Evolutionary conservation across 192 early-diverging fungal species (phyloP), one percentile per base, ranked within the genome.

Genomic region (Backusella liffmaniae): DNA sequence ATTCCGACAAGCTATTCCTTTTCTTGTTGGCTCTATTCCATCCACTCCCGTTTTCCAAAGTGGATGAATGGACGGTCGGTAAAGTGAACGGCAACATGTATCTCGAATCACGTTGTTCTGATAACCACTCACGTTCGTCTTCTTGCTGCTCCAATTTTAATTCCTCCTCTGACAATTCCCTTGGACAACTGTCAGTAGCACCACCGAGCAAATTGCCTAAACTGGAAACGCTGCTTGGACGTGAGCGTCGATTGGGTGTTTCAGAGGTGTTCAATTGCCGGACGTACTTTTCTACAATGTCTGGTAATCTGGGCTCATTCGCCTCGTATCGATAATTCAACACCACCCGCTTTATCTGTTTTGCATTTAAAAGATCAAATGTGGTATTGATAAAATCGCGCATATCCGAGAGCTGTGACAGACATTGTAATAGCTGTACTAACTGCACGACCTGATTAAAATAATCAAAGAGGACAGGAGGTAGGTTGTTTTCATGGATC

Each of bases 301-400:
- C 84, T 1, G 88, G 76, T 62, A 97, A 80, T 5, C 86, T 74
- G 13, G 85, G 76, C 75, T 99, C 97, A 34, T 91, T 92, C 13
- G 95, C 93, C 77, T 99, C 97, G 80, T 96, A 99, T 18, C 91
- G 86, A 79, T 99, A 99, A 49, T 88, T 84, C 30, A 87, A 86
- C 56, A 96, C 89, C 12, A 87, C 89, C 4, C 91, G 86, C 65
- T 91, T 89, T 35, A 95, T 86, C 76, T 96, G 95, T 35, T 89
- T 78, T 13, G 90, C 84, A 77, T 94, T 94, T 36, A 95, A 86
- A 18, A 85, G 67, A 66, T 90, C 87, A 74, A 92, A 86, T 73
- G 88, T 87, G 74, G 91, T 92, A 72, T 94, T 90, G 41, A 96
- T 87, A 83, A 92, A 95, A 46, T 90, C 89, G 9, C 82, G 78